Base-by-base conservation (phyloP, 179 eudicot genomes). In the Pouteria campechiana region DNA sequence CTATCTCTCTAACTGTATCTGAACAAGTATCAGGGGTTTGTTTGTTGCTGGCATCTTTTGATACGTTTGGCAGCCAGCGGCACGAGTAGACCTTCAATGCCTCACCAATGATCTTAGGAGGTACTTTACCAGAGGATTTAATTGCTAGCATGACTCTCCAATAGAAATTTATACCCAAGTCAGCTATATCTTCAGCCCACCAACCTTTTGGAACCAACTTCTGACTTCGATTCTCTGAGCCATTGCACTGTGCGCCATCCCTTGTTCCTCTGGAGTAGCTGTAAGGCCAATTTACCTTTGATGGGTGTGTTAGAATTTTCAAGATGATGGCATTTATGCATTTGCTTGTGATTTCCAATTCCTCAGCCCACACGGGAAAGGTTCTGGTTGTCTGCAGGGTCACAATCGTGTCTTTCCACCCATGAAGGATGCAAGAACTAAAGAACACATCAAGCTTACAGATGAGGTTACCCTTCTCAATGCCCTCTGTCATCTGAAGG, bases 171-270 rank as follows among this genome's bases (percentile, higher is more conserved):
- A 85, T 81, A 7, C 75, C 64, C 50, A 89, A 58, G 19, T 89
- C 93, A 5, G 86, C 80, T 9, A 89, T 30, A 55, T 89, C 95
- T 41, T 89, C 95, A 13, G 84, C 94, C 96, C 96, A 88, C 94
- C 96, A 86, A 12, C 77, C 92, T 42, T 75, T 88, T 3, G 50
- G 28, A 10, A 49, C 3, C 11, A 25, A 13, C 7, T 45, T 44
- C 44, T 56, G 63, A 21, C 53, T 48, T 24, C 45, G 52, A 48
- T 63, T 50, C 25, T 72, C 79, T 7, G 45, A 41, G 19, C 71
- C 89, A 37, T 60, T 76, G 52, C 77, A 69, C 2, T 79, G 67
- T 4, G 41, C 27, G 3, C 54, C 54, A 23, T 73, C 80, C 17
- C 65, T 44, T 1, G 64, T 76, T 32, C 79, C 63, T 29, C 76